Conservation (phyloP, 1,284 basidiomycete species). For the Abortiporus biennis region DNA sequence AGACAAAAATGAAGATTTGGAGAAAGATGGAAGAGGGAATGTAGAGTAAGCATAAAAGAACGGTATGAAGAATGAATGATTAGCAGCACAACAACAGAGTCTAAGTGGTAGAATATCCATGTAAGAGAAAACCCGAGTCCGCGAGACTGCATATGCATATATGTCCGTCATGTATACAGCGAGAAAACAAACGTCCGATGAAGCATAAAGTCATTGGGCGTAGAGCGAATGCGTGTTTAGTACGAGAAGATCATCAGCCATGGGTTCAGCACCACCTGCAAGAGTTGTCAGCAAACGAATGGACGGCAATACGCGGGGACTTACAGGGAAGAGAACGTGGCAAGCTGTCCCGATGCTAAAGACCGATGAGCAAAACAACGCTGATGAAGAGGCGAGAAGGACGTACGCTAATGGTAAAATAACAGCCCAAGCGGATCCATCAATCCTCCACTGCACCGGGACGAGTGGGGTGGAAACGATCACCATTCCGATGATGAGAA, state of each 20-base stretch:
- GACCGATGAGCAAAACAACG: not conserved
- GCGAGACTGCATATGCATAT: no score
- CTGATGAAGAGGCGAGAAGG: not conserved
- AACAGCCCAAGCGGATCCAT: constrained; percentile 34
- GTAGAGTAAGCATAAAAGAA: no score
- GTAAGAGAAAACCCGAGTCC: no score
- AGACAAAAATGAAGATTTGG: no score
- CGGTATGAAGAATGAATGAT: no score
- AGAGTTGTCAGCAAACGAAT: not conserved
- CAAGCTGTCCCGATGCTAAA: constrained; percentile 27
- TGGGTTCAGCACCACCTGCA: constrained; percentile 41
- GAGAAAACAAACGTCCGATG: no score
- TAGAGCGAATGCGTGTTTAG: constrained; percentile 22
- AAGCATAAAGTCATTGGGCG: no score
- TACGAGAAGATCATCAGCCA: constrained; percentile 46
- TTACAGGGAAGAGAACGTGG: constrained; percentile 37
- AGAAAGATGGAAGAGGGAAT: no score
- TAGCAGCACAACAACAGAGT: no score
- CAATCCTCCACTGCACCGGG: constrained; percentile 37
- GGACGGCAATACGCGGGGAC: constrained; percentile 10
- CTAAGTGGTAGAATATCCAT: no score
- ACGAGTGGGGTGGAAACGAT: constrained; percentile 35
- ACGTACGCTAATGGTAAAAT: constrained; percentile 36
- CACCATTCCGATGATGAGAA: constrained; percentile 35
- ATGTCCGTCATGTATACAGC: no score